Base-by-base conservation (phyloP, 208 protist species). In the Trypanosoma rangeli region DNA sequence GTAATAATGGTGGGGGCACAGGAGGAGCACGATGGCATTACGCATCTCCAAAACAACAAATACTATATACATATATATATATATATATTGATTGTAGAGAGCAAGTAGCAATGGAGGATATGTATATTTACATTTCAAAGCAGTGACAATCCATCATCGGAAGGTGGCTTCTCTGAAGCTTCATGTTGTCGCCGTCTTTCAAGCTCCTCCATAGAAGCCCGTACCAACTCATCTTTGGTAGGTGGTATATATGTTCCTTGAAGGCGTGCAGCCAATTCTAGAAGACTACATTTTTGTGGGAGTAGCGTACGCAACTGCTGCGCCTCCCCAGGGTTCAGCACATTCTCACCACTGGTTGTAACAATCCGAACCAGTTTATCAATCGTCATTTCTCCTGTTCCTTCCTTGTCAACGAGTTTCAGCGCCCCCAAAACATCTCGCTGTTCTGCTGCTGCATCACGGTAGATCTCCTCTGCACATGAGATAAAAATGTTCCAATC, bases 401-500 rank as follows among this genome's bases (percentile, higher is more conserved):
- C 68, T 22, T 83, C 64, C 35, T 50, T 56, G 22, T 85, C 53
- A 16, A 93, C 81, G 20, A 91, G 79, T 54, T 83, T 83, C 46
- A 96, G 73, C 24, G 92, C 88, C 20, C 62, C 72, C 26, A 76
- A 58, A 50, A 96, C 82, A 18, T 77, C 77, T 53, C 70, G 78
- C 76, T 96, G 76, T 78, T 96, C 88, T 7, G 67, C 68, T 50
- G 73, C 74, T n/a, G 78, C 56, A 35, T 96, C 87, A 39, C 89
- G 82, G 48, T 90, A 96, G 56, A 96, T 82, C 63, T 85, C 80
- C 64, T 96, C 87, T 0, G 82, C 76, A 78, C 89, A 96, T 28
- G 83, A 84, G 49, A 96, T 94, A 67, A 96, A 96, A 54, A 96
- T 96, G 71, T 96, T 94, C 89, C 92, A 96, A 70, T 96, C 92